These are phyloP conservation scores for Saccharomyces eubayanus DNA, from an alignment of 805 yeast genomes.

Conservation along the genomic window DNA sequence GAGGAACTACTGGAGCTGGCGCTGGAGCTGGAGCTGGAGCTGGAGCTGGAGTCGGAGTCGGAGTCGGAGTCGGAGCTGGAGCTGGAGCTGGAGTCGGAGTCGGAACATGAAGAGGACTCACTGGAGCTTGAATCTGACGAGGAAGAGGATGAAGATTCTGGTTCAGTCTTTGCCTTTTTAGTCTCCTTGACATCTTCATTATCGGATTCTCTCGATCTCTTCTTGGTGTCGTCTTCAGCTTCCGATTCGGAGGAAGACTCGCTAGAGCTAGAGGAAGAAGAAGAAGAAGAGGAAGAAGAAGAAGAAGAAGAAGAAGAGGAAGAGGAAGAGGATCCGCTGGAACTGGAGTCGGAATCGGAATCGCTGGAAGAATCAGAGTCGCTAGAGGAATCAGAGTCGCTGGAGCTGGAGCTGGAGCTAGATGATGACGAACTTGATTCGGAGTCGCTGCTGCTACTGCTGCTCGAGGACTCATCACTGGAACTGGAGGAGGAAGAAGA, in stretches of 20 bases:
- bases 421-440: constrained; percentile 1
- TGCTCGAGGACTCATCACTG: background rate
- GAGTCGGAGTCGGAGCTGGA: constrained; percentile 7
- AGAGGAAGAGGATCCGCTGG: constrained; percentile 4
- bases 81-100: constrained; percentile 5
- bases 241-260: constrained; percentile 48
- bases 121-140: background rate
- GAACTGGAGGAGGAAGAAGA: background rate
- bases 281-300: constrained; percentile 5
- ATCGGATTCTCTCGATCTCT: background rate
- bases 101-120: background rate
- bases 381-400: constrained; percentile 1
- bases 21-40: constrained; percentile 10
- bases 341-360: constrained; percentile 37
- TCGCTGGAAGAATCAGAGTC: constrained; percentile 11
- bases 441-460: background rate
- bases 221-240: constrained; percentile 1
- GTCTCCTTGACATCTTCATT: background rate
- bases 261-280: constrained; percentile 6
- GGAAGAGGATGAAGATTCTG: background rate
- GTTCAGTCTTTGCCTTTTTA: background rate
- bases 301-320: constrained; percentile 6
- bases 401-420: background rate
- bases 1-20: constrained; percentile 4
- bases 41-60: constrained; percentile 4